Conservation (phyloP, 2,329 filamentous ascomycete species). For the Byssoonygena ceratinophila region DNA sequence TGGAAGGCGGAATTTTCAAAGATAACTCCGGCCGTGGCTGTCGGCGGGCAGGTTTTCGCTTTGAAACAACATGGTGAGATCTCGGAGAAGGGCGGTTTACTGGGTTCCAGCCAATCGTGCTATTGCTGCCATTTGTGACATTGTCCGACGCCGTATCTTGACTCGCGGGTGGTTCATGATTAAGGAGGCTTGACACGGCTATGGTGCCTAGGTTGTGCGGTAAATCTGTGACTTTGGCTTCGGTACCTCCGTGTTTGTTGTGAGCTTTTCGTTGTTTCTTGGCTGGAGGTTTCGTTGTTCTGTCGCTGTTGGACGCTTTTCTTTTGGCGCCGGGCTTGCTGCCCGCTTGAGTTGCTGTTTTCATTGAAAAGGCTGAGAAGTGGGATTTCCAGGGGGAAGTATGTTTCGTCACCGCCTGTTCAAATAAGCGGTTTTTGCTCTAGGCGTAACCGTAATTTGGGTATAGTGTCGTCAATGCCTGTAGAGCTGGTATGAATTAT, state of each 20-base stretch:
- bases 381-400: too few species aligned
- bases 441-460: too few species aligned
- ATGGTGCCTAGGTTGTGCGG: conserved; percentile 4
- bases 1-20: background rate
- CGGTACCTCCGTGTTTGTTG: background rate
- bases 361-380: background rate
- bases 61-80: background rate
- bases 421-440: too few species aligned
- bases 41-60: background rate
- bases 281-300: background rate
- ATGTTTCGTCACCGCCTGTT: too few species aligned
- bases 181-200: background rate
- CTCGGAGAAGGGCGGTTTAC: background rate
- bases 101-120: background rate
- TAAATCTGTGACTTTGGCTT: background rate
- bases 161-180: background rate
- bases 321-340: background rate
- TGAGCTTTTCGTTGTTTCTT: background rate
- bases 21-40: background rate
- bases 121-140: background rate
- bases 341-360: background rate
- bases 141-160: background rate
- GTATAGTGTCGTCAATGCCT: too few species aligned
- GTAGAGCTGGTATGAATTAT: too few species aligned
- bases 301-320: background rate